Evolutionary conservation across 805 yeast genomes (phyloP).

Genomic region (Yamadazyma olivae): DNA sequence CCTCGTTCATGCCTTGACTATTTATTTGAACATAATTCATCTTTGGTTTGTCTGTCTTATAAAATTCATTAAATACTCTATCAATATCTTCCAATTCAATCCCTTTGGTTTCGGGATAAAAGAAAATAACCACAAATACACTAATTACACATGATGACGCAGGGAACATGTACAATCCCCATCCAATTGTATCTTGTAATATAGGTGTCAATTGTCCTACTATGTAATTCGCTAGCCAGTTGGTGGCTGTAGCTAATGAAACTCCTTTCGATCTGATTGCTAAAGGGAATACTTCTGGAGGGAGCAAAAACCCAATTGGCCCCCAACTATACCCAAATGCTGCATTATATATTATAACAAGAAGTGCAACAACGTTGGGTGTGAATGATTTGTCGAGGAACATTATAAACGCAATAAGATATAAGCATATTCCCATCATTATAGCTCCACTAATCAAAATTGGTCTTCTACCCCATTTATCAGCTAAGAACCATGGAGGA

Average conservation of each 20-base stretch:
- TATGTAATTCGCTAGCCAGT: slow-evolving; percentile 44
- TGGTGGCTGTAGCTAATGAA: slow-evolving; percentile 42
- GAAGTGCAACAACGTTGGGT: slow-evolving; percentile 36
- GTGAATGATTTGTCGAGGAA: slow-evolving; percentile 29
- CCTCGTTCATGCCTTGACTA: slow-evolving; percentile 6
- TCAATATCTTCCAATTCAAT: slow-evolving; percentile 43
- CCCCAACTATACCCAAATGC: slow-evolving; percentile 47
- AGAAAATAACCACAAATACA: slow-evolving; percentile 29
- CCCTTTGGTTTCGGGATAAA: slow-evolving; percentile 45
- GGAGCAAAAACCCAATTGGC: slow-evolving; percentile 42
- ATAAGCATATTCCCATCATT: slow-evolving; percentile 36
- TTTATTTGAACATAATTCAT: slow-evolving; percentile 14
- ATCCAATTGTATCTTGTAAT: slow-evolving; percentile 35
- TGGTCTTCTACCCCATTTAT: slow-evolving; percentile 45
- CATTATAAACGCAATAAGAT: slow-evolving; percentile 32
- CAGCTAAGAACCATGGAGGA: slow-evolving; percentile 46
- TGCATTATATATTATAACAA: slow-evolving; percentile 42
- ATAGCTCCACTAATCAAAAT: slow-evolving; percentile 40
- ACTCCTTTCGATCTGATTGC: slow-evolving; percentile 44
- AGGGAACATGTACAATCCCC: slow-evolving; percentile 42
- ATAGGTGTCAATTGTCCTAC: slow-evolving; percentile 46
- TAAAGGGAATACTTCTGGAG: slow-evolving; percentile 43
- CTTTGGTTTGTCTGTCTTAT: slow-evolving; percentile 16
- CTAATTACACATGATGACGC: slow-evolving; percentile 35
- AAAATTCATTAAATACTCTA: slow-evolving; percentile 32